Percentiles rank a stretch among this genome's conserved stretches.
These are phyloP conservation scores for Acanthamoeba healyi DNA, from an alignment of 208 protist genomes.

Conservation along the genomic window DNA sequence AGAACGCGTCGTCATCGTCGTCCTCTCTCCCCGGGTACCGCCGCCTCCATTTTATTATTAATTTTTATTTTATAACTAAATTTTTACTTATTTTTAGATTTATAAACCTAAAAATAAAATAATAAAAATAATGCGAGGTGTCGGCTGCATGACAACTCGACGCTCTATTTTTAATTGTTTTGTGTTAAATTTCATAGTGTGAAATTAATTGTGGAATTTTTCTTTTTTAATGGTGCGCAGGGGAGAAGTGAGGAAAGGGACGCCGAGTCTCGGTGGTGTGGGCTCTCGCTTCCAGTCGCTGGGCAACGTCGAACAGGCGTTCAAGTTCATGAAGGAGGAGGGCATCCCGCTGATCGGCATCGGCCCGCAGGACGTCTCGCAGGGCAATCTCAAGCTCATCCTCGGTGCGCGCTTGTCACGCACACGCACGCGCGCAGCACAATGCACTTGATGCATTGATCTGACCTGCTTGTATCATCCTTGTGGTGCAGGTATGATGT, in stretches of 20 bases:
- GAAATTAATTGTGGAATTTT: too few relatives aligned
- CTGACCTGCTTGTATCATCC: background rate
- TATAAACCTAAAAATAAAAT: too few relatives aligned
- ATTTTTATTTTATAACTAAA: background rate
- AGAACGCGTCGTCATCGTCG: background rate
- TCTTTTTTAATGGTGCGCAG: background rate
- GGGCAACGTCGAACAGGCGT: conserved; percentile 30
- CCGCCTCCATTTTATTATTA: background rate
- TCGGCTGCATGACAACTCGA: too few relatives aligned
- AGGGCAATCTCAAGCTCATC: conserved; percentile 70
- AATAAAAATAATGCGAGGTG: too few relatives aligned
- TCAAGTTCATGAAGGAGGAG: conserved; percentile 49
- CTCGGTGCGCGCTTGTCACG: background rate
- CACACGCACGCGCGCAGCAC: background rate
- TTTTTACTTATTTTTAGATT: too few relatives aligned
- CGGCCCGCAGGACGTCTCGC: conserved; percentile 41
- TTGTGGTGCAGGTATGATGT: conserved; percentile 16
- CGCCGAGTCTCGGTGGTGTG: background rate
- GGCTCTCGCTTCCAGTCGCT: conserved; percentile 54
- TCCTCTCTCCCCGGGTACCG: background rate
- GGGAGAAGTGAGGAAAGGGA: background rate
- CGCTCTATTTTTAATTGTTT: too few relatives aligned
- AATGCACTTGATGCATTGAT: background rate
- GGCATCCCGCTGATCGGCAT: conserved; percentile 43
- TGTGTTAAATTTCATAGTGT: too few relatives aligned